Base-by-base conservation (phyloP, 2,329 filamentous ascomycete genomes). In the Microcyclosporella mali region DNA sequence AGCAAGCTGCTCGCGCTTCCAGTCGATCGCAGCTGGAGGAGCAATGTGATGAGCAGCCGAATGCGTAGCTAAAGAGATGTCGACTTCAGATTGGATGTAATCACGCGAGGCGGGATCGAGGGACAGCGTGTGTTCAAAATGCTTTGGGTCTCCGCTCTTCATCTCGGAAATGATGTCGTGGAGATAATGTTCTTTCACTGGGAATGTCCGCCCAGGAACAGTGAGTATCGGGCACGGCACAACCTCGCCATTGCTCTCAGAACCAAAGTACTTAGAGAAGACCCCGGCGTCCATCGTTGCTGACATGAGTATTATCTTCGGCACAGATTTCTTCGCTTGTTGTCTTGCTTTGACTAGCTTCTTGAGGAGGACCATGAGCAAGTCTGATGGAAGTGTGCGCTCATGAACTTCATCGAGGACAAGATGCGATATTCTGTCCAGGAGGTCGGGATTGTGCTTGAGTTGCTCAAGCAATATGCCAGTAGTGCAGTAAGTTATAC, bases 381-480 rank as follows among this genome's bases (percentile, higher is more conserved):
- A 66, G 43, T 74, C 71, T 21, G 70, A 67, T 9, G 60, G 51
- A 14, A 70, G 57, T 52, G 68, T 66, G 41, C 70, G 64, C 46
- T 73, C 70, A 46, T 74, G 70, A 14, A 74, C 70, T 55, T 76
- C 73, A 49, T 77, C 72, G 43, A 77, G 66, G 31, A 76, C 53
- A 14, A 76, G 57, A 50, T 76, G 71, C 3, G 71, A 71, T 21
- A 67, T 54, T 1, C 57, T 59, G 38, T 69, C 63, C 19, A 75
- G 49, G 14, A 66, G 50, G 40, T 71, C 65, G 2, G 64, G 53
- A 33, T 61, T 50, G 44, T 62, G 55, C 41, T 70, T 66, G 15
- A 76, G 58, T 43, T 69, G 63, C 39, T 66, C 64, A 18, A 74
- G 58, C 16, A 75, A 54, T 15, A 73, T 65, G n/a, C 72, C 72